phyloP scores from a whole-genome alignment of 495 filamentous ascomycete species.

The Penicillium paxilli region DNA sequence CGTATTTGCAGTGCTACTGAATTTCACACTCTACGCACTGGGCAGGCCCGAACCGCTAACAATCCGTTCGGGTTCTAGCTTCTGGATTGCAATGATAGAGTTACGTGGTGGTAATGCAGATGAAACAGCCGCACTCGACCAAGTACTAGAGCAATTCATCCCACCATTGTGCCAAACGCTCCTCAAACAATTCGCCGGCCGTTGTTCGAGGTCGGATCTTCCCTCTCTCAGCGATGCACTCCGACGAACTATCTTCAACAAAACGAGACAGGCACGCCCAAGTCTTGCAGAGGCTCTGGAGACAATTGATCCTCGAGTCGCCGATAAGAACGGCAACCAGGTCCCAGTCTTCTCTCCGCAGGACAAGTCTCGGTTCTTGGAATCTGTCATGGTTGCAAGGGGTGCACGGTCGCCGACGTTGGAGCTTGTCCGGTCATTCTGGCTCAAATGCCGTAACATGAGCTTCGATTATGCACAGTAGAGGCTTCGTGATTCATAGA shows the following conservation, averaged over 20 bases:
- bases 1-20: conserved; percentile 66
- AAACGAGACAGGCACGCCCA: conserved; percentile 63
- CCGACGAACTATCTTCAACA: conserved; percentile 68
- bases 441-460: conserved; percentile 69
- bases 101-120: conserved; percentile 39
- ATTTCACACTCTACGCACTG: conserved; percentile 74
- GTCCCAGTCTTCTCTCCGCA: conserved; percentile 24
- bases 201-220: conserved; percentile 74
- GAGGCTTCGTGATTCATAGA: background rate
- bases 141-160: conserved; percentile 57
- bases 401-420: conserved; percentile 57
- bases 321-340: conserved; percentile 31
- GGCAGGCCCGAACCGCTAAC: conserved; percentile 73
- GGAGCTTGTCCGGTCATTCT: conserved; percentile 65
- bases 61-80: conserved; percentile 73
- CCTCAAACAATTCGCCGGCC: conserved; percentile 69
- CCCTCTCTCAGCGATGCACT: conserved; percentile 75
- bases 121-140: conserved; percentile 48
- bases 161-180: conserved; percentile 60
- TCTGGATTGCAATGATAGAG: conserved; percentile 67
- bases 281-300: conserved; percentile 60
- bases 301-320: conserved; percentile 40
- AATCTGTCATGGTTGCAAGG: conserved; percentile 52
- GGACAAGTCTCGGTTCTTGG: conserved; percentile 38
- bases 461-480: conserved; percentile 60